These are phyloP conservation scores for Fusarium kyushuense DNA, from an alignment of 2,329 filamentous ascomycete species.

Conservation along the genomic window DNA sequence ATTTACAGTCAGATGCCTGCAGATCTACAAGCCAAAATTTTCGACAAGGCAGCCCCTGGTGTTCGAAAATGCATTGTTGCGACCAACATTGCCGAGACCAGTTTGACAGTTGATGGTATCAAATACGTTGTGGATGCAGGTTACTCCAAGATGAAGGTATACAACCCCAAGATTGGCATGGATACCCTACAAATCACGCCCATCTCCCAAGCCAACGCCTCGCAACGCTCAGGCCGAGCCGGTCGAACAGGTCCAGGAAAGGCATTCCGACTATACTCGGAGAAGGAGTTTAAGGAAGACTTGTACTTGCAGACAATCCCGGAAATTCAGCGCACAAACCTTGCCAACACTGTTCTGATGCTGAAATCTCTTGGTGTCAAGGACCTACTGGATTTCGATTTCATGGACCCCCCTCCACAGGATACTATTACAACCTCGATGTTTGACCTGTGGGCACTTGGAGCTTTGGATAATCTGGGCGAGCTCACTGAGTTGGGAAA, in stretches of 20 bases:
- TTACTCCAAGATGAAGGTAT: slow-evolving; percentile 97
- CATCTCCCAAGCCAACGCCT: slow-evolving; percentile 95
- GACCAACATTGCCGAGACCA: slow-evolving; percentile 98
- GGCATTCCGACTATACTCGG: slow-evolving; percentile 92
- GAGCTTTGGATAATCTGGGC: slow-evolving; percentile 92
- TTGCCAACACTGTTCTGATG: slow-evolving; percentile 93
- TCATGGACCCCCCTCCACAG: slow-evolving; percentile 98
- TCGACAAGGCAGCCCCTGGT: slow-evolving; percentile 88
- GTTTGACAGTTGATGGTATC: slow-evolving; percentile 97
- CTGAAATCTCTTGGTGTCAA: slow-evolving; percentile 95
- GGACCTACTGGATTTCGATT: slow-evolving; percentile 95
- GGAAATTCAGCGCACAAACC: slow-evolving; percentile 95
- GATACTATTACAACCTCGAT: slow-evolving; percentile 97
- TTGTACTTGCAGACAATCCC: slow-evolving; percentile 97
- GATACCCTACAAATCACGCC: slow-evolving; percentile 98
- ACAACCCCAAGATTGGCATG: slow-evolving; percentile 99
- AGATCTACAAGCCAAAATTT: slow-evolving; percentile 97
- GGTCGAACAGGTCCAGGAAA: slow-evolving; percentile 96
- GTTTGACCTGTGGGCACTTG: slow-evolving; percentile 96
- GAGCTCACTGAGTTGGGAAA: slow-evolving; percentile 88
- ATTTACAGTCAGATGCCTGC: slow-evolving; percentile 99
- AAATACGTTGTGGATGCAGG: slow-evolving; percentile 99
- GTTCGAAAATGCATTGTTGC: slow-evolving; percentile 98
- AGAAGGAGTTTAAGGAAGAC: slow-evolving; percentile 94
- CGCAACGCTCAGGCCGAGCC: slow-evolving; percentile 91